These are phyloP conservation scores for Pichia nanzhaoensis DNA, from an alignment of 805 yeast genomes.

Conservation along the genomic window DNA sequence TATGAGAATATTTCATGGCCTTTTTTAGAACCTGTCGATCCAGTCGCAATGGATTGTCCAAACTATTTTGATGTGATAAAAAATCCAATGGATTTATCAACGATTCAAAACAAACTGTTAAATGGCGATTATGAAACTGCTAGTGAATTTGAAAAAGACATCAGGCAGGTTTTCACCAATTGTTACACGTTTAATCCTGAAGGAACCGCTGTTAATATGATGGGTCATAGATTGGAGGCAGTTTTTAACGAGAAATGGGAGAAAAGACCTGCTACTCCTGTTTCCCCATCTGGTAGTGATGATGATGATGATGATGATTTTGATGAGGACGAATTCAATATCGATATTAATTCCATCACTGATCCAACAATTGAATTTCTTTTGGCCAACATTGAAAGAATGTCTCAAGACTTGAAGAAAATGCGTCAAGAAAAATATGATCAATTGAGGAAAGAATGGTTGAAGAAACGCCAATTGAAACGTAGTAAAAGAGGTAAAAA, in stretches of 20 bases:
- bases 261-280: conserved; percentile 69
- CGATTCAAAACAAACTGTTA: conserved; percentile 70
- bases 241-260: conserved; percentile 85
- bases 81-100: conserved; percentile 92
- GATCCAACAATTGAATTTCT: conserved; percentile 87
- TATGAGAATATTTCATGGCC: conserved; percentile 84
- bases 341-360: conserved; percentile 57
- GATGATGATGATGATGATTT: conserved; percentile 33
- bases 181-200: conserved; percentile 93
- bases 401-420: conserved; percentile 78
- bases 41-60: conserved; percentile 89
- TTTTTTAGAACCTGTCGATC: conserved; percentile 89
- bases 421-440: conserved; percentile 74
- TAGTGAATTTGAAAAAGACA: conserved; percentile 79
- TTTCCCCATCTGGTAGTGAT: conserved; percentile 37
- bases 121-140: conserved; percentile 86
- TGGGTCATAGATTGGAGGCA: conserved; percentile 90
- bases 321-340: conserved; percentile 43
- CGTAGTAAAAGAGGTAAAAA: conserved; percentile 31
- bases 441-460: conserved; percentile 57
- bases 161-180: conserved; percentile 76
- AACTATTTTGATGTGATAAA: conserved; percentile 80
- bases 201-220: conserved; percentile 90
- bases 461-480: conserved; percentile 40
- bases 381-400: conserved; percentile 78